Percentiles rank a stretch among this genome's conserved stretches.
Evolutionary conservation across 139 green algal genomes (phyloP).

Genomic region (Chlamydomonas eustigma): DNA sequence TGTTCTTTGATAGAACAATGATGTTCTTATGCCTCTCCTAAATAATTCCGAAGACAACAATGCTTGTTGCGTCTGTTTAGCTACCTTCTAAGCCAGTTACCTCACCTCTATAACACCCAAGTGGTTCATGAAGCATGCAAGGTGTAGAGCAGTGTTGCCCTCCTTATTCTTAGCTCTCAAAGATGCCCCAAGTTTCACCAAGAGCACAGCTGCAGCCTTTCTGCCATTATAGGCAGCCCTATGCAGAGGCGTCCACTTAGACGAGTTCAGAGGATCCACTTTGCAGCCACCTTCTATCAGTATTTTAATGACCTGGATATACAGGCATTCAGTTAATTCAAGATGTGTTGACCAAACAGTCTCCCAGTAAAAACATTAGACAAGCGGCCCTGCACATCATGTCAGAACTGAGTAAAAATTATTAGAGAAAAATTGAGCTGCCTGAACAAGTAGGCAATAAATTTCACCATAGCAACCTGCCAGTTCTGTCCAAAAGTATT

Average conservation of each 20-base stretch:
- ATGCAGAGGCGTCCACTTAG: conserved; percentile 48
- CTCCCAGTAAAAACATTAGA: too few species aligned
- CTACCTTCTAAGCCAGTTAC: background rate
- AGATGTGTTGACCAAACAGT: too few species aligned
- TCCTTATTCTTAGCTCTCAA: conserved; percentile 32
- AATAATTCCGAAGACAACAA: background rate
- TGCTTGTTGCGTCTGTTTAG: background rate
- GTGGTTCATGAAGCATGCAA: conserved; percentile 46
- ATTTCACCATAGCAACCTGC: too few species aligned
- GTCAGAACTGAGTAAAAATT: background rate
- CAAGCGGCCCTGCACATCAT: background rate
- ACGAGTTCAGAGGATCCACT: conserved; percentile 33
- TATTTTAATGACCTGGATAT: conserved; percentile 36
- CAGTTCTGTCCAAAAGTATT: too few species aligned
- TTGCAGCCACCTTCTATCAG: conserved; percentile 23
- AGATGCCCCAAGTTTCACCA: conserved; percentile 23
- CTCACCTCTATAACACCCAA: conserved; percentile 25
- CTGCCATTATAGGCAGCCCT: conserved; percentile 42
- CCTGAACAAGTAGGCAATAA: too few species aligned
- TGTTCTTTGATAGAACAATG: too few species aligned
- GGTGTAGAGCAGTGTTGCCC: conserved; percentile 50
- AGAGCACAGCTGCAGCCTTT: conserved; percentile 18
- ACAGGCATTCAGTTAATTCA: background rate
- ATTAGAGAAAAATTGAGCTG: too few species aligned
- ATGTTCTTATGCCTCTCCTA: too few species aligned